Percentiles rank a stretch among this genome's conserved stretches.
Evolutionary conservation across 2,329 filamentous ascomycete species (phyloP).

Genomic region (Alternaria sp.): DNA sequence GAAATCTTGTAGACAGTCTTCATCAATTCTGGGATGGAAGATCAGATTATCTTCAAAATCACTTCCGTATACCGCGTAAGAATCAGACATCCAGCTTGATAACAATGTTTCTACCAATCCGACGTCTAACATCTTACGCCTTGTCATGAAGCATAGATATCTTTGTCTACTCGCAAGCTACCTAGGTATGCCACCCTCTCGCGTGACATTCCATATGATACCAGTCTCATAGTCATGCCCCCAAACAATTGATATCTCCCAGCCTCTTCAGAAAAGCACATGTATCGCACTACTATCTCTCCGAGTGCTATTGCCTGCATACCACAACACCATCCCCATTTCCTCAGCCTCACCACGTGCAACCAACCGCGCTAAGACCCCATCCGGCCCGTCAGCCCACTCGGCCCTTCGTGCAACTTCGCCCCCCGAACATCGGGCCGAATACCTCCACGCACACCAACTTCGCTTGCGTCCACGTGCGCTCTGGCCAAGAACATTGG

Average conservation of each 20-base stretch:
- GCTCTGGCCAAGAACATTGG: background rate
- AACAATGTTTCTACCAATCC: background rate
- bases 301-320: background rate
- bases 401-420: background rate
- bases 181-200: background rate
- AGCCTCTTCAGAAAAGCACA: background rate
- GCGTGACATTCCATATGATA: background rate
- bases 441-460: background rate
- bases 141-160: background rate
- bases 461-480: background rate
- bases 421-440: background rate
- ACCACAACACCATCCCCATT: background rate
- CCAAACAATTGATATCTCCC: background rate
- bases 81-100: background rate
- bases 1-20: background rate
- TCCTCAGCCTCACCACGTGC: background rate
- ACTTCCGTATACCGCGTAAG: background rate
- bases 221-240: background rate
- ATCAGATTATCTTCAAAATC: background rate
- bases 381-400: background rate
- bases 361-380: background rate
- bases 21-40: background rate
- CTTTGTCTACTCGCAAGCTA: background rate
- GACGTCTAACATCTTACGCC: background rate
- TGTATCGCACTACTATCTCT: background rate